phyloP scores from a whole-genome alignment of 345 rosid genomes.

The Lepidium aucheri region DNA sequence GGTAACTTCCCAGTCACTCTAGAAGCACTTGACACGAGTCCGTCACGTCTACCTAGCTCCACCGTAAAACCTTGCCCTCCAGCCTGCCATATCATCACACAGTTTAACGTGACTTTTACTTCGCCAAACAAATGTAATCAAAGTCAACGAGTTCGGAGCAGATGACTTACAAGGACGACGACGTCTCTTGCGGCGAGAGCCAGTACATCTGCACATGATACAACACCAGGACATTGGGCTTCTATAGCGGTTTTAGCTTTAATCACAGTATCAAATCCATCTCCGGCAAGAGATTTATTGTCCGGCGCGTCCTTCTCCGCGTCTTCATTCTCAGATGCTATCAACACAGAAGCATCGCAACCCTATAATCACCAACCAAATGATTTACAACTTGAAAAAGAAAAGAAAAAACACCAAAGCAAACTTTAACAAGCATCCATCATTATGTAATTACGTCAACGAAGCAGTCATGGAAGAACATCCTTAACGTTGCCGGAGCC shows the following conservation, averaged over 20 bases:
- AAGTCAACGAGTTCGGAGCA: background rate
- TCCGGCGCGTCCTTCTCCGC: constrained; percentile 82
- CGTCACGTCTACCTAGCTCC: constrained; percentile 81
- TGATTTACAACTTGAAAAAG: background rate
- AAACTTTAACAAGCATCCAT: background rate
- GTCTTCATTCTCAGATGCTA: constrained; percentile 58
- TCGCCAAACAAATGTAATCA: background rate
- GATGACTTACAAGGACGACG: constrained; percentile 50
- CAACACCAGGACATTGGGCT: constrained; percentile 51
- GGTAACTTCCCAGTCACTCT: constrained; percentile 62
- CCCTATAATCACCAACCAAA: constrained; percentile 41
- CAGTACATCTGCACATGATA: constrained; percentile 82
- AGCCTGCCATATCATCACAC: constrained; percentile 32
- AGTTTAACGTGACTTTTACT: background rate
- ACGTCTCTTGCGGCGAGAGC: constrained; percentile 83
- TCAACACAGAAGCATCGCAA: constrained; percentile 73
- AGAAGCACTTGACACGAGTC: constrained; percentile 57
- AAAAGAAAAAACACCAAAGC: no score
- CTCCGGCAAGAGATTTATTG: constrained; percentile 82
- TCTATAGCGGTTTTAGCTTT: constrained; percentile 75
- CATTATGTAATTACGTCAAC: constrained; percentile 36
- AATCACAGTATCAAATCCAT: constrained; percentile 72
- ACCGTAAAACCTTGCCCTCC: constrained; percentile 71
- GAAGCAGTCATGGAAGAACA: constrained; percentile 94
- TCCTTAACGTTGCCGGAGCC: constrained; percentile 73